A percentile compares a stretch with the other conserved stretches of the same genome.
Conservation (phyloP, 1,284 basidiomycete species). For the Fomitopsis pinicola region DNA sequence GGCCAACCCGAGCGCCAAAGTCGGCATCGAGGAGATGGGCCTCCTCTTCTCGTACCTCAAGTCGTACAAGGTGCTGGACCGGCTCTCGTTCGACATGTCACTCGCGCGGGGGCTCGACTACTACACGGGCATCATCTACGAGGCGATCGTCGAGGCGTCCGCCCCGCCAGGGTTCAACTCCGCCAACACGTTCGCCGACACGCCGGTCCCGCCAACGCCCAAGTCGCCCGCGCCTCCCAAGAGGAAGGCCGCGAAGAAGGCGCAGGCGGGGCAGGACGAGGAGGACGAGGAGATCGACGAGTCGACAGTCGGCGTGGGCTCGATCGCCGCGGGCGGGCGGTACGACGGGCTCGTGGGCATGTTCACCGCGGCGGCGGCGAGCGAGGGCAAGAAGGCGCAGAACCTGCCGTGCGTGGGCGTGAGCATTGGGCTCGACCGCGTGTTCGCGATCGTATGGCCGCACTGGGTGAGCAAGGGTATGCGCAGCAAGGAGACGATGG, state of each 20-base stretch:
- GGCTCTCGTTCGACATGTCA: slow-evolving; percentile 96
- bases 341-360: slow-evolving; percentile 98
- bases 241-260: slow-evolving; percentile 55
- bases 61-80: slow-evolving; percentile 76
- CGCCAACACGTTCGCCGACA: slow-evolving; percentile 44
- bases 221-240: slow-evolving; percentile 29
- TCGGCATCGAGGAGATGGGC: slow-evolving; percentile 90
- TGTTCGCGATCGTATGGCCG: slow-evolving; percentile 91
- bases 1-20: slow-evolving; percentile 72
- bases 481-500: slow-evolving; percentile 91
- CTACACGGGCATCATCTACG: slow-evolving; percentile 99
- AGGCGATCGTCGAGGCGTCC: slow-evolving; percentile 90
- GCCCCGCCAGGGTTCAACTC: slow-evolving; percentile 80
- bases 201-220: slow-evolving; percentile 17
- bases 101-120: slow-evolving; percentile 97
- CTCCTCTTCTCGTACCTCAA: slow-evolving; percentile 83
- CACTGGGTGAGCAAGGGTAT: slow-evolving; percentile 75
- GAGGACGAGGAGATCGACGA: slow-evolving; percentile 93
- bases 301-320: slow-evolving; percentile 91
- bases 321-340: slow-evolving; percentile 94
- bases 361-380: slow-evolving; percentile 80
- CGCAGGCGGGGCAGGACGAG: slow-evolving; percentile 37
- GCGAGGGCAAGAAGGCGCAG: slow-evolving; percentile 62
- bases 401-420: slow-evolving; percentile 91
- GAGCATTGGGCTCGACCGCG: slow-evolving; percentile 92